A percentile compares a stretch with the other conserved stretches of the same genome.
phyloP scores from a whole-genome alignment of 2,329 filamentous ascomycete genomes.

The Xylaria sp. region DNA sequence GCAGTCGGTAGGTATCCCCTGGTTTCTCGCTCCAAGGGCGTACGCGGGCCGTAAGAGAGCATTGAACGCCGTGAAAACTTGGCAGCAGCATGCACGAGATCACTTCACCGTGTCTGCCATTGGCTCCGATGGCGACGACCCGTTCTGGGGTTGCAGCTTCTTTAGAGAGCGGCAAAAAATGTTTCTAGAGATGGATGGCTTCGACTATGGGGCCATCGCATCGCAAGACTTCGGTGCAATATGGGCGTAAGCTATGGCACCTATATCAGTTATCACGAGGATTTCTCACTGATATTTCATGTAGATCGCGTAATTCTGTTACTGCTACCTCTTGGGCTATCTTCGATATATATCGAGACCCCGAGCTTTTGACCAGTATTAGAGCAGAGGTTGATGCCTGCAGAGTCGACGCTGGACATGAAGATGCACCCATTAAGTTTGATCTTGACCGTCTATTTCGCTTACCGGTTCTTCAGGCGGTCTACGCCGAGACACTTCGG shows the following conservation, averaged over 20 bases:
- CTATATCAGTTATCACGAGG: neutral
- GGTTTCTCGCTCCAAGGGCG: conserved; percentile 36
- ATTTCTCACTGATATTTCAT: conserved; percentile 17
- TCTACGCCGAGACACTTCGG: conserved; percentile 40
- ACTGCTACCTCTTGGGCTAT: conserved; percentile 33
- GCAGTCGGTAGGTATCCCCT: conserved; percentile 29
- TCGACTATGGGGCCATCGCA: conserved; percentile 34
- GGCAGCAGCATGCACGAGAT: conserved; percentile 36
- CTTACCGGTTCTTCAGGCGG: conserved; percentile 36
- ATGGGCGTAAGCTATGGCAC: conserved; percentile 34
- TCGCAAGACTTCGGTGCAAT: conserved; percentile 37
- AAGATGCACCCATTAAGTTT: conserved; percentile 30
- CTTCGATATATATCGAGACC: conserved; percentile 36
- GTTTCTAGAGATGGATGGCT: conserved; percentile 38
- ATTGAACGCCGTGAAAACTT: conserved; percentile 32
- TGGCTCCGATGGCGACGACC: conserved; percentile 32
- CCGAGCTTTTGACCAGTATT: conserved; percentile 31
- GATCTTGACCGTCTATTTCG: conserved; percentile 33
- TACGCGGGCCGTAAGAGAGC: conserved; percentile 33
- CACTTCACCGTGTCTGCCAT: conserved; percentile 28
- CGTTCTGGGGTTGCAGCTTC: conserved; percentile 38
- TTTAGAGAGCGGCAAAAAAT: conserved; percentile 35
- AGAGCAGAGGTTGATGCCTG: conserved; percentile 23
- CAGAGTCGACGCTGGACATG: conserved; percentile 5
- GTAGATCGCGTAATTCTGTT: conserved; percentile 34